Conservation (phyloP, 2,329 filamentous ascomycete genomes). For the Tolypocladium album region DNA sequence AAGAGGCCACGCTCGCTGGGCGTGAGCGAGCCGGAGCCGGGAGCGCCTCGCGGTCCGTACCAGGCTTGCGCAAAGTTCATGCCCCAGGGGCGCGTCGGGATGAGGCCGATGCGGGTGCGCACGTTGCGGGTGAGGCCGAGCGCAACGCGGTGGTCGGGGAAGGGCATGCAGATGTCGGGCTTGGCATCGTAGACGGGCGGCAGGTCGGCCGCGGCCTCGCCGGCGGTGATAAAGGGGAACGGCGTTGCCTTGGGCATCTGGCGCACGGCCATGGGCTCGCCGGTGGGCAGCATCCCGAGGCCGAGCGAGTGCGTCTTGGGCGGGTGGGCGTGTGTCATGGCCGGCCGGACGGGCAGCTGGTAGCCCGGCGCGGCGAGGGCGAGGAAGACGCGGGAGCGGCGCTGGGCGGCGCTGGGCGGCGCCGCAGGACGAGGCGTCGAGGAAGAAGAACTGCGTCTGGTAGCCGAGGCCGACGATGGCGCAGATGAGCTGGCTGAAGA, state of each 20-base stretch:
- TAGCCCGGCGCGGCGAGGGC: conserved; percentile 58
- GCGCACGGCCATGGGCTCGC: conserved; percentile 46
- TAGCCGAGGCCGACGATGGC: conserved; percentile 68
- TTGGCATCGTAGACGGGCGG: conserved; percentile 52
- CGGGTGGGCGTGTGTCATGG: conserved; percentile 53
- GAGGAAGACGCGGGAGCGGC: conserved; percentile 58
- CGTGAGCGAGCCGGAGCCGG: conserved; percentile 23
- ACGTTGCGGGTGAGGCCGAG: conserved; percentile 24
- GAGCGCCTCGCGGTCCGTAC: conserved; percentile 15
- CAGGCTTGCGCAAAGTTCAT: conserved; percentile 40
- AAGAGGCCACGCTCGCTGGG: conserved; percentile 28
- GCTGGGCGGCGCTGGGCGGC: conserved; percentile 56
- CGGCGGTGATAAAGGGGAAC: conserved; percentile 45
- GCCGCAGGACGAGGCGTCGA: conserved; percentile 61
- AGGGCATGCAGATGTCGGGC: conserved; percentile 48
- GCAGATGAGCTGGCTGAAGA: conserved; percentile 64
- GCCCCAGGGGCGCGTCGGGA: conserved; percentile 48
- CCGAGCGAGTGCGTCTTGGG: conserved; percentile 13
- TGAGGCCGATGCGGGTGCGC: conserved; percentile 37
- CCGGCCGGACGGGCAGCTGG: conserved; percentile 42
- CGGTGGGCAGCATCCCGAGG: conserved; percentile 50
- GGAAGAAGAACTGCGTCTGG: conserved; percentile 55
- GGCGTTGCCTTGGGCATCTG: conserved; percentile 34
- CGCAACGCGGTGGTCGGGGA: conserved; percentile 57
- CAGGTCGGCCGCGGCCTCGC: conserved; percentile 47